phyloP scores from a whole-genome alignment of 805 yeast genomes.

The baker's yeast (Saccharomyces cerevisiae) region DNA sequence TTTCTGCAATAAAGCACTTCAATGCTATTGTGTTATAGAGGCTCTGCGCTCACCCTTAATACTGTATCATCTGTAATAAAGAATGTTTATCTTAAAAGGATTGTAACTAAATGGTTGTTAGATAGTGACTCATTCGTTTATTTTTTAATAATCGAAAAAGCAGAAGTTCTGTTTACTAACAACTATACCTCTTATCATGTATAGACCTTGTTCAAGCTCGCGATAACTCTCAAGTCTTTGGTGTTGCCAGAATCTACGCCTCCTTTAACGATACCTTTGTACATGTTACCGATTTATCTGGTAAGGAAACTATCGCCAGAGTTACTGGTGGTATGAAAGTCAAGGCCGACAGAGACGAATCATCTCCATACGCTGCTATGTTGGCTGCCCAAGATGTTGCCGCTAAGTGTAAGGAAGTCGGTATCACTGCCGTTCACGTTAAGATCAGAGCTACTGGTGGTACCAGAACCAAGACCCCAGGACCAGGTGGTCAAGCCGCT shows the following conservation, averaged over 20 bases:
- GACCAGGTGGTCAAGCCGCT: slow-evolving; percentile 99
- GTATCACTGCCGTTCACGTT: slow-evolving; percentile 98
- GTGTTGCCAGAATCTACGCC: slow-evolving; percentile 99
- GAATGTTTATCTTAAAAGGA: neutral
- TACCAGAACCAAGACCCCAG: slow-evolving; percentile 99
- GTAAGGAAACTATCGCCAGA: slow-evolving; percentile 99
- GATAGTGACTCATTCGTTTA: neutral
- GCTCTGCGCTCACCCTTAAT: neutral
- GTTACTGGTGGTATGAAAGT: slow-evolving; percentile 99
- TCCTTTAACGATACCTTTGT: slow-evolving; percentile 99
- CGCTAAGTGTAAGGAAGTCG: slow-evolving; percentile 97
- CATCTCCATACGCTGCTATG: slow-evolving; percentile 99
- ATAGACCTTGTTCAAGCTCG: slow-evolving; percentile 55
- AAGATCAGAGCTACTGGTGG: slow-evolving; percentile 99
- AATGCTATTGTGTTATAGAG: neutral
- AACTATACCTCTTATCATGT: slow-evolving; percentile 18
- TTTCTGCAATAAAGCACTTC: neutral
- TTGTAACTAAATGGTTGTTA: neutral
- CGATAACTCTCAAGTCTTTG: slow-evolving; percentile 97
- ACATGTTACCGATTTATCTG: slow-evolving; percentile 98
- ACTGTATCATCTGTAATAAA: neutral
- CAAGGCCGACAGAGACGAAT: slow-evolving; percentile 99
- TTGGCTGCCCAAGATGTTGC: slow-evolving; percentile 99
- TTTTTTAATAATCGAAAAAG: neutral
- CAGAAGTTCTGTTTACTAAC: slow-evolving; percentile 8